Base-by-base conservation (phyloP, 768 basidiomycete genomes). In the Xerocomus brunneocitrinus region DNA sequence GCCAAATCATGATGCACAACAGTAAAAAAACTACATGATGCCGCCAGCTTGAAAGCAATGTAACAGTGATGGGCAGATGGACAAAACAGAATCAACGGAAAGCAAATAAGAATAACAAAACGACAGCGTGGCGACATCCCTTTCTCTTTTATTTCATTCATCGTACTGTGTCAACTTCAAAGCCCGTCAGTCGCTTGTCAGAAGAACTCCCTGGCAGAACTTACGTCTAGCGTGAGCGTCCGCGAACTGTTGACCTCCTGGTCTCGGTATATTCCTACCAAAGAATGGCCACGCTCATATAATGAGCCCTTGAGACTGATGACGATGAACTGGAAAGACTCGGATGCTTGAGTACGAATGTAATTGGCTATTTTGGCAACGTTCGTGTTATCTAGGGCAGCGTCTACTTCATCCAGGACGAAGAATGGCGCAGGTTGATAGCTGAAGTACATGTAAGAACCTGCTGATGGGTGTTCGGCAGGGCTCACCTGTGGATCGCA, bases 401-500 rank as follows among this genome's bases (percentile, higher is more conserved):
- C 97, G 60, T 98, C 95, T 25, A 97, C 93, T 71, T 98, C 95
- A 64, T 98, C 95, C n/a, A 98, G 78, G 13, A 98, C 95, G 67
- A 98, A 98, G 76, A 98, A 98, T 0, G 95, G 95, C 3, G 95
- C 90, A 0, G 95, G 95, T 66, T 95, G 94, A 67, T 91, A 98
- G 61, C 95, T 95, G 54, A 0, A 24, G 27, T 8, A 24, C 13
- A 35, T n/a, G 14, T 62, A 8, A 55, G 41, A 48, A 19, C 1
- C 25, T n/a, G 7, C 36, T 4, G 9, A 39, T 16, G 8, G 22
- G 8, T 19, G 47, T 40, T 22, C 34, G 46, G 10, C 32, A 36
- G 8, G 38, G 8, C 73, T 35, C 48, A 88, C 92, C 89, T 94
- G 70, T 99, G 95, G 50, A 98, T 95, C 5, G 97, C 95, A 61